Conservation (phyloP, 805 yeast genomes). For the Candida peoriensis region DNA sequence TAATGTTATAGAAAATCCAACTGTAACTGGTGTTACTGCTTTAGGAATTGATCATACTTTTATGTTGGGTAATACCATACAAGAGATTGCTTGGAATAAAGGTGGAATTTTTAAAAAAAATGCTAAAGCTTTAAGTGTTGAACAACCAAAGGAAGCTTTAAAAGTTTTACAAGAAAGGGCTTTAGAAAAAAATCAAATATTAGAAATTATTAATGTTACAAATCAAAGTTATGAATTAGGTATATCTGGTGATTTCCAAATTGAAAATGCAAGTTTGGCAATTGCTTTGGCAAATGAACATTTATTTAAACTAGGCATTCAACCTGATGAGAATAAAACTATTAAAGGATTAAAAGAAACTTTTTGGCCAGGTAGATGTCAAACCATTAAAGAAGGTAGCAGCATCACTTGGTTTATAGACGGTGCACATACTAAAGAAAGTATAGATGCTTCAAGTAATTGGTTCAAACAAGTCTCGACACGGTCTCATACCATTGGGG, state of each 20-base stretch:
- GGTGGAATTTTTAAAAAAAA: conserved; percentile 82
- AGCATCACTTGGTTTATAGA: conserved; percentile 77
- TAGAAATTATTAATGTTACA: conserved; percentile 44
- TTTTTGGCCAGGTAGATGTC: conserved; percentile 96
- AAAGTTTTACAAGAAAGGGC: conserved; percentile 63
- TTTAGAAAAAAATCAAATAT: conserved; percentile 46
- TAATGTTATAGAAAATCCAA: conserved; percentile 73
- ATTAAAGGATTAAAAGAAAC: conserved; percentile 59
- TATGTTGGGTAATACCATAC: conserved; percentile 81
- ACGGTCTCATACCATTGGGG: conserved; percentile 24
- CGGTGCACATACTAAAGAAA: conserved; percentile 94
- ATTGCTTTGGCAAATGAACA: conserved; percentile 62
- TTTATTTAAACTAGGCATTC: conserved; percentile 43
- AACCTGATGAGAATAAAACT: conserved; percentile 20
- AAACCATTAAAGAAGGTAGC: conserved; percentile 43
- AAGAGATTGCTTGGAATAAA: conserved; percentile 93
- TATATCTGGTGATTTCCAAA: conserved; percentile 80
- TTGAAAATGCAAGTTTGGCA: conserved; percentile 83
- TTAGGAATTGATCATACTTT: conserved; percentile 84
- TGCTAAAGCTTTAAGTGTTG: conserved; percentile 63
- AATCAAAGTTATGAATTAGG: conserved; percentile 45
- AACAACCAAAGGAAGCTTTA: conserved; percentile 52
- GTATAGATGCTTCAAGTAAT: conserved; percentile 70
- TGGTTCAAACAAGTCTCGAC: conserved; percentile 62
- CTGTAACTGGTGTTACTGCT: conserved; percentile 79